Conservation (phyloP, 2,329 filamentous ascomycete species). For the Tolypocladium cylindrosporum region DNA sequence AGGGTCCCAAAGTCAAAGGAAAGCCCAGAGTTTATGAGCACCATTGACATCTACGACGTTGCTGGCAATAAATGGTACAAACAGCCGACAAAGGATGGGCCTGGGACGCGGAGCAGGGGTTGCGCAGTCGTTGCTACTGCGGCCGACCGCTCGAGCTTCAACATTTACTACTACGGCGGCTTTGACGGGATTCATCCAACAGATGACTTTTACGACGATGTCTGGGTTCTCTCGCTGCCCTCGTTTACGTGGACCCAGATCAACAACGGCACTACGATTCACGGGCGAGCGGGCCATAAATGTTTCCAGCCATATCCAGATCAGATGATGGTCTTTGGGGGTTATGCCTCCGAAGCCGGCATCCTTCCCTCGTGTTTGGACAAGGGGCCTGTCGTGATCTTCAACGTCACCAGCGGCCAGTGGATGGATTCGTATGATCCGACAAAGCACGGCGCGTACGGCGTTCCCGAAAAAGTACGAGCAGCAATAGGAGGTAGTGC, state of each 20-base stretch:
- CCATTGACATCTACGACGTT: slow-evolving; percentile 71
- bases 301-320: slow-evolving; percentile 69
- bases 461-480: slow-evolving; percentile 55
- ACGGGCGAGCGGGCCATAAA: slow-evolving; percentile 60
- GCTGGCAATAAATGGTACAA: slow-evolving; percentile 56
- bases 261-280: slow-evolving; percentile 34
- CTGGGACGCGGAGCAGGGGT: slow-evolving; percentile 51
- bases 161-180: slow-evolving; percentile 79
- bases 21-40: slow-evolving; percentile 61
- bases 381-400: slow-evolving; percentile 49
- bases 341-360: slow-evolving; percentile 35
- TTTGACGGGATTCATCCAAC: slow-evolving; percentile 43
- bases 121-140: slow-evolving; percentile 68
- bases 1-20: slow-evolving; percentile 37
- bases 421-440: slow-evolving; percentile 68
- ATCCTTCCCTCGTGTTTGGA: slow-evolving; percentile 32
- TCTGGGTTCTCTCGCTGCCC: slow-evolving; percentile 73
- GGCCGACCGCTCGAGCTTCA: slow-evolving; percentile 62
- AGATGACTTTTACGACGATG: slow-evolving; percentile 47
- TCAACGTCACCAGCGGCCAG: slow-evolving; percentile 58
- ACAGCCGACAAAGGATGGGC: slow-evolving; percentile 53
- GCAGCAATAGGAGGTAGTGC: slow-evolving; percentile 57
- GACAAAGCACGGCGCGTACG: slow-evolving; percentile 51
- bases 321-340: slow-evolving; percentile 72
- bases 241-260: slow-evolving; percentile 68